Base-by-base conservation (phyloP, 148 eudicot genomes). In the Bassia scoparia region DNA sequence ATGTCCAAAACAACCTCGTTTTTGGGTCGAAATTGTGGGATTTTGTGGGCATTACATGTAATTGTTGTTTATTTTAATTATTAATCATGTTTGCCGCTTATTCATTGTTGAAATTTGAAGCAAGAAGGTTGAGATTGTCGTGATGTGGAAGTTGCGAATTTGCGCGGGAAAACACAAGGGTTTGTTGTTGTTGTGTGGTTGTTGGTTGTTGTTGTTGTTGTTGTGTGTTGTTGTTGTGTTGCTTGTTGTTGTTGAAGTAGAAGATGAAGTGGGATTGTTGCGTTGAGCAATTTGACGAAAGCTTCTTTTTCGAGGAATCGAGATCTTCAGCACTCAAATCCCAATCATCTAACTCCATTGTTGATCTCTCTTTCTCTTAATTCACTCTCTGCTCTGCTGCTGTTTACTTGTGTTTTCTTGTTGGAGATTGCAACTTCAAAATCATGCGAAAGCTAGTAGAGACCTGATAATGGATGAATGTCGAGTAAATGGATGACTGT, bases 251-350 rank as follows among this genome's bases (percentile, higher is more conserved):
- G 84, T 67, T 21, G 77, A 14, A 56, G 84, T 59, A 52, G 82
- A 69, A 38, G 85, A 67, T 29, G 87, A 75, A 15, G 86, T 79
- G 27, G 75, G 53, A 63, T 86, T 83, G 50, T 86, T 83, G 52
- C 92, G 96, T 20, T 77, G 86, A 60, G 98, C 89, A 79, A 93
- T 82, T 80, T 85, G 90, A 56, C 79, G 79, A 38, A 89, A 37
- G 98, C 98, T 30, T 91, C 86, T 76, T 84, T 79, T 75, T 94
- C 98, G 0, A 94, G 30, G 74, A 65, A 71, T 94, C 98, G 7
- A 91, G 79, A 20, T 88, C 84, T 62, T 89, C 98, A 0, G 84
- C 84, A 69, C 90, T 94, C 52, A 94, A 71, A 0, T 82, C 89
- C 90, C 95, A 94, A 16, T 87, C 93, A 4, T 74, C n/a, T n/a